phyloP scores from a whole-genome alignment of 2,329 filamentous ascomycete genomes.

The Herpotrichia juniperi region DNA sequence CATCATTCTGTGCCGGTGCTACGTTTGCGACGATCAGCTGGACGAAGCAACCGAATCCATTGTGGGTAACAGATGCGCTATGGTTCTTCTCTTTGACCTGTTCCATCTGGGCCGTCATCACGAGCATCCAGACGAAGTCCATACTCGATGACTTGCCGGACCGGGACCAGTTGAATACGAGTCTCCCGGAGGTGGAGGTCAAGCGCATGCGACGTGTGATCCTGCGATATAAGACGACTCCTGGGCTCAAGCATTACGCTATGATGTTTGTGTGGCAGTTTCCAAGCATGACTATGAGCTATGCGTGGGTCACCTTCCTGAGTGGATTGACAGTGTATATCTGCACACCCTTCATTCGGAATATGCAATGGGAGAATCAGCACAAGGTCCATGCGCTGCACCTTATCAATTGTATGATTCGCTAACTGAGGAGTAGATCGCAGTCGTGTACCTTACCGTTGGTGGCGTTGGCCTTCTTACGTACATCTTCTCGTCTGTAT shows the following conservation, averaged over 20 bases:
- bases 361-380: constrained; percentile 22
- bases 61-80: constrained; percentile 29
- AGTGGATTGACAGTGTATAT: constrained; percentile 33
- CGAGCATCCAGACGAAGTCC: constrained; percentile 33
- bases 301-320: constrained; percentile 33
- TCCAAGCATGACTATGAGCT: constrained; percentile 36
- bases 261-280: constrained; percentile 41
- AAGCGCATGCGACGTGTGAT: constrained; percentile 25
- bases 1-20: constrained; percentile 35
- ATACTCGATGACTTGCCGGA: constrained; percentile 34
- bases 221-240: constrained; percentile 27
- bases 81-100: constrained; percentile 32
- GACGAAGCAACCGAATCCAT: constrained; percentile 17
- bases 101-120: constrained; percentile 36
- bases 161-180: constrained; percentile 19
- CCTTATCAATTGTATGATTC: neutral
- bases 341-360: constrained; percentile 30
- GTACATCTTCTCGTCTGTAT: constrained; percentile 27
- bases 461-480: constrained; percentile 27
- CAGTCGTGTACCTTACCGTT: constrained; percentile 29
- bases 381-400: constrained; percentile 20
- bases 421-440: constrained; percentile 22
- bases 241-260: constrained; percentile 28
- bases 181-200: constrained; percentile 26
- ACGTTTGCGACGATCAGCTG: constrained; percentile 27